Base-by-base conservation (phyloP, 2,329 filamentous ascomycete species). In the Trichoderma sp. region DNA sequence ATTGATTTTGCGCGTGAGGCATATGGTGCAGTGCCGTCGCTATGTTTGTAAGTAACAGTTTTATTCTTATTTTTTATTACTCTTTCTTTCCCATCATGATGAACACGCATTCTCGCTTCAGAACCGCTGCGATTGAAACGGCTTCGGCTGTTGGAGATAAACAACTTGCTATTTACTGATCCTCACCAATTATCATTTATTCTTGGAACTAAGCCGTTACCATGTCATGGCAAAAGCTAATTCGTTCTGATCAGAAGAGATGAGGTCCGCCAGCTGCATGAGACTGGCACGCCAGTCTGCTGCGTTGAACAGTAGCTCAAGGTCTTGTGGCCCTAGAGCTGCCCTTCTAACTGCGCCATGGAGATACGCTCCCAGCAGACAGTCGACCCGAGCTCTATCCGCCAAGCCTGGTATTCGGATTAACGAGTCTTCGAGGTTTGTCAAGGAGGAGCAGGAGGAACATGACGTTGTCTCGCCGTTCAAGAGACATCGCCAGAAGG, bases 91-190 rank as follows among this genome's bases (percentile, higher is more conserved):
- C 12, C 53, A 64, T 68, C 65, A 84, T 87, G 85, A 87, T 87
- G 85, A 86, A 80, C 72, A 82, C 79, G 83, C 84, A 84, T 82
- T 79, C 76, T 85, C 84, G 84, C 84, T 85, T 86, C 84, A 87
- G 86, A 87, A 87, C 86, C 86, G 86, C 86, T 87, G 86, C 86
- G 85, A 85, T 85, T 86, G 85, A 87, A 83, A 82, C 84, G 82
- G 84, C 82, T 83, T 35, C 29, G 60, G 79, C 84, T 84, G 85
- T 84, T 84, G 60, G 78, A 86, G 86, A 87, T 85, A 82, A 56
- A 83, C 74, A 85, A 81, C 79, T 81, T 83, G 84, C 85, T 81
- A 82, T 81, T 80, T 45, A 80, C 85, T 86, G 85, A 86, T 71
- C 41, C 76, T 77, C 24, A 63, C 56, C 27, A 53, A 35, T 24